Evolutionary conservation across 345 rosid species (phyloP), one percentile per base, ranked within the genome.

Genomic region (Raphanus raphanistrum): DNA sequence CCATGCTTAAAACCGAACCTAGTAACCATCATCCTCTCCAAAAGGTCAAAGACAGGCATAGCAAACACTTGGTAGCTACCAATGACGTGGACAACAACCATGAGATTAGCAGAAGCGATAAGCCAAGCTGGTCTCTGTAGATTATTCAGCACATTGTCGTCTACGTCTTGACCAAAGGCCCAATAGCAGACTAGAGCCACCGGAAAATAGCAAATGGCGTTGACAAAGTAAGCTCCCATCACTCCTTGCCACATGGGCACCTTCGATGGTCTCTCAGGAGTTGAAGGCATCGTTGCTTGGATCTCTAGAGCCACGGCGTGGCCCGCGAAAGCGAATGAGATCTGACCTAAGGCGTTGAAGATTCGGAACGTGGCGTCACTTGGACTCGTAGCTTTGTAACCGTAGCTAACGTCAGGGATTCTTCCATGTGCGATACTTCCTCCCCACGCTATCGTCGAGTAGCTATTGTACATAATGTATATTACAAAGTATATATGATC

Each of bases 21-120:
- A 35, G 80, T 90, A 8, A 81, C 52, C 91, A 89, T 83, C 72
- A 84, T 63, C 67, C 86, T 80, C 84, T 94, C 97, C 79, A 94
- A 81, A 82, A 90, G 57, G 73, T 79, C 90, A 69, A 95, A 95
- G 48, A 92, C 97, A 2, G 99, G 99, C 96, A 95, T 92, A 9
- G 99, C 98, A 76, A 76, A 92, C 61, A 95, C 99, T 92, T 92
- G 97, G 81, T 92, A 92, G 81, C 98, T 94, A 63, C 98, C 98
- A 5, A 88, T 90, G 82, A 92, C 98, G 74, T 94, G 97, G 45
- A 94, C 83, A 6, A 94, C 97, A 27, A 94, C 98, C 95, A 94
- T 92, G 15, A 92, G 76, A 74, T 94, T 92, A 32, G 98, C 98
- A 12, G 95, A 77, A 43, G 97, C 95, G 28, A 94, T 94, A 72